Evolutionary conservation across 2,329 filamentous ascomycete species (phyloP).

Genomic region (Pestalotiopsis sp.): DNA sequence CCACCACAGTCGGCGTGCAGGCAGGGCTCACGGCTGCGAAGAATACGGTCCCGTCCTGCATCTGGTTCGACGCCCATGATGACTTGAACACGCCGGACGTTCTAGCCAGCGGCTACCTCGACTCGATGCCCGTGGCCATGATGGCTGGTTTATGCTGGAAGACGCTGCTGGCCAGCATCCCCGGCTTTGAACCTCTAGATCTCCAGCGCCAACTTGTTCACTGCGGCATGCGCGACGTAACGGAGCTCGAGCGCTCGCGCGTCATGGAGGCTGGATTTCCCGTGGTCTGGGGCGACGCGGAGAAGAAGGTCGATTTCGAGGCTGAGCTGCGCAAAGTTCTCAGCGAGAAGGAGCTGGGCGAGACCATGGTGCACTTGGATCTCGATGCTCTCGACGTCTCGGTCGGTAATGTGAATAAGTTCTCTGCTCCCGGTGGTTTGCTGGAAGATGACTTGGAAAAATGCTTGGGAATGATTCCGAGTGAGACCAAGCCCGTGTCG

Average conservation of each 20-base stretch:
- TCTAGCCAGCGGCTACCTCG: conserved; percentile 37
- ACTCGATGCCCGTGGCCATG: conserved; percentile 38
- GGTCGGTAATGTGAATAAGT: not conserved
- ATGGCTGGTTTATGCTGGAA: conserved; percentile 34
- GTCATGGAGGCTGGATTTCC: not conserved
- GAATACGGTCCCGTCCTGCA: conserved; percentile 21
- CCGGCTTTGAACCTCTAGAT: conserved; percentile 23
- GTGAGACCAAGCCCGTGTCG: not conserved
- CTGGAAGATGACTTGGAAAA: not conserved
- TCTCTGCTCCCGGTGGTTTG: not conserved
- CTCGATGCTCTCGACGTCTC: conserved; percentile 2
- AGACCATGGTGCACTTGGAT: not conserved
- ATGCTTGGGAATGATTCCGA: not conserved
- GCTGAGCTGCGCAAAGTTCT: not conserved
- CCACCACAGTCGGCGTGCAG: conserved; percentile 34
- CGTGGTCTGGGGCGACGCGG: not conserved
- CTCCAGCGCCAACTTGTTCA: conserved; percentile 24
- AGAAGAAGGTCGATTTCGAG: not conserved
- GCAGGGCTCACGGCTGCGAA: conserved; percentile 29
- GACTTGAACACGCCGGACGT: conserved; percentile 39
- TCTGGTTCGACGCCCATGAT: conserved; percentile 47
- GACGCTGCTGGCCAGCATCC: conserved; percentile 30
- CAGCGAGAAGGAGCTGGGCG: not conserved
- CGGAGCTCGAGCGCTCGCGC: conserved; percentile 5
- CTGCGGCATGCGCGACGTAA: conserved; percentile 29